Conservation (phyloP, 1,139 yeast species). For the Scheffersomyces lignicola region DNA sequence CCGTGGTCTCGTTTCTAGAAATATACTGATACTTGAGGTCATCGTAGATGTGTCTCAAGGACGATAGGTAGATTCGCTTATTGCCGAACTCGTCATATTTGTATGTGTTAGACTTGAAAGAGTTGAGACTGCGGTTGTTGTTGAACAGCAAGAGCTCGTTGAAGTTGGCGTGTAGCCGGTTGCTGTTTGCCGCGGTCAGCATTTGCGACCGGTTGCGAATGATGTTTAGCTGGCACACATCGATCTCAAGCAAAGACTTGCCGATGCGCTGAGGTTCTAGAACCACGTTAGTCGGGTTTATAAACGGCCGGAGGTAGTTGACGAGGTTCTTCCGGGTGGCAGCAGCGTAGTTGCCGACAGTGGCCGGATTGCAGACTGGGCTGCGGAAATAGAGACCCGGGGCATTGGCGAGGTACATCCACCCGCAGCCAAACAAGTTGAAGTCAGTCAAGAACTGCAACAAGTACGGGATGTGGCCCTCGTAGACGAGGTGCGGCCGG, state of each 20-base stretch:
- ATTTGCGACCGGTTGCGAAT: constrained; percentile 51
- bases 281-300: constrained; percentile 25
- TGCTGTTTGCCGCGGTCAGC: constrained; percentile 4
- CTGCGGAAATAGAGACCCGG: constrained; percentile 34
- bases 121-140: not conserved
- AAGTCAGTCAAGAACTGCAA: constrained; percentile 82
- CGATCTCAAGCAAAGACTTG: constrained; percentile 66
- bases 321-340: constrained; percentile 1
- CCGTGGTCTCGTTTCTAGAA: constrained; percentile 26
- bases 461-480: constrained; percentile 75
- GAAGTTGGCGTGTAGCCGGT: constrained; percentile 1
- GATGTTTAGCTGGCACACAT: constrained; percentile 52
- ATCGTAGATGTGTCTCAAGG: constrained; percentile 60
- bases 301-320: constrained; percentile 16
- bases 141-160: not conserved
- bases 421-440: constrained; percentile 82
- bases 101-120: constrained; percentile 6
- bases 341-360: too few relatives aligned
- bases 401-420: constrained; percentile 47
- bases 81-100: constrained; percentile 13
- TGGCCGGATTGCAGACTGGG: constrained; percentile 32
- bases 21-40: constrained; percentile 62
- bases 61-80: constrained; percentile 43
- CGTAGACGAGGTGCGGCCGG: constrained; percentile 40
- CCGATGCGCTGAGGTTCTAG: constrained; percentile 47